Percentiles rank a stretch among this genome's conserved stretches.
Conservation (phyloP, 352 stramenopile species). For the Globisporangium acanthophoron region DNA sequence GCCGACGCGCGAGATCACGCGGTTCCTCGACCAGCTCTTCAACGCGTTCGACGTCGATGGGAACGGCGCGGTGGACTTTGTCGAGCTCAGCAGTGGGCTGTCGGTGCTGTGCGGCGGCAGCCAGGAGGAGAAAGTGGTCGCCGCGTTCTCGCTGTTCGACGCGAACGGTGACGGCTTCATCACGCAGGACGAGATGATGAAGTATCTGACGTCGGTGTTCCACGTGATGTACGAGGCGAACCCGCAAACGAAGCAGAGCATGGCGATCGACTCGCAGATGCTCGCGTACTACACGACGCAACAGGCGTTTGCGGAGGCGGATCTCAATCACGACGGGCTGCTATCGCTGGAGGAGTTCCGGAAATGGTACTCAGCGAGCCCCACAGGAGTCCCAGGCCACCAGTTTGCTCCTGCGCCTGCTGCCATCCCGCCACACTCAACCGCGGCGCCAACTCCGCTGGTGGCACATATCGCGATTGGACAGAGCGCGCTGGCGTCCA, state of each 20-base stretch:
- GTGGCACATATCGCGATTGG: conserved; percentile 13
- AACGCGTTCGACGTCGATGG: conserved; percentile 69
- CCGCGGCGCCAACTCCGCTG: neutral
- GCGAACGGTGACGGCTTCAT: conserved; percentile 80
- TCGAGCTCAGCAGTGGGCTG: conserved; percentile 71
- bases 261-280: conserved; percentile 44
- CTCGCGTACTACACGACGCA: conserved; percentile 69
- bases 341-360: conserved; percentile 81
- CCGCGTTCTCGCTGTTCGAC: conserved; percentile 85
- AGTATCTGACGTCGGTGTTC: conserved; percentile 73
- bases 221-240: conserved; percentile 54
- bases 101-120: conserved; percentile 69
- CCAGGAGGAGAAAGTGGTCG: conserved; percentile 70
- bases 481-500: conserved; percentile 30
- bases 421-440: neutral
- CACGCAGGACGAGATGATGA: conserved; percentile 73
- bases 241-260: conserved; percentile 22
- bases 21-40: conserved; percentile 72
- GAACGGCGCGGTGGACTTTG: conserved; percentile 66
- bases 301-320: conserved; percentile 84
- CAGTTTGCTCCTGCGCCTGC: neutral
- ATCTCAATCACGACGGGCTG: conserved; percentile 75
- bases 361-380: conserved; percentile 52
- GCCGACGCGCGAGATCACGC: conserved; percentile 37
- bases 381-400: neutral